Conservation (phyloP, 2,329 filamentous ascomycete species). For the Fusarium ramigenum region DNA sequence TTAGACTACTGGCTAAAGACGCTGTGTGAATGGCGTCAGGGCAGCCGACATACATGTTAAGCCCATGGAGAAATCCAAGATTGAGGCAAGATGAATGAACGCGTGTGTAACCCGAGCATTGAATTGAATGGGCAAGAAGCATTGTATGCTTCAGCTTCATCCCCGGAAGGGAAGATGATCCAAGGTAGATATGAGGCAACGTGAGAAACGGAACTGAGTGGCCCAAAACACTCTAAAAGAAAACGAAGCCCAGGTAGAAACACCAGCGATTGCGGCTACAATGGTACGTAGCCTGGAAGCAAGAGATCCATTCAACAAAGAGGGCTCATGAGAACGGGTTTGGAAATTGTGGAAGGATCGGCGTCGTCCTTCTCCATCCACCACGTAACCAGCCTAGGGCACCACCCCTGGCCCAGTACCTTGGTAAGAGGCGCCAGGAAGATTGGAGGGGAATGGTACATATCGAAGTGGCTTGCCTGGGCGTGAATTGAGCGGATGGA, state of each 20-base stretch:
- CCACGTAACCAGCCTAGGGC: conserved; percentile 13
- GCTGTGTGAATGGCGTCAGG: conserved; percentile 37
- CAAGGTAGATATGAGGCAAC: conserved; percentile 27
- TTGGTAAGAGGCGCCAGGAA: conserved; percentile 41
- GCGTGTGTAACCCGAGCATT: conserved; percentile 17
- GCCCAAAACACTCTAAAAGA: conserved; percentile 31
- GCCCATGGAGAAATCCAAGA: conserved; percentile 3
- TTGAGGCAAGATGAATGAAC: conserved; percentile 6
- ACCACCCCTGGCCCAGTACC: conserved; percentile 38
- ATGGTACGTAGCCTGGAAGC: conserved; percentile 6
- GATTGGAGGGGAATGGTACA: conserved; percentile 39
- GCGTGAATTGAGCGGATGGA: conserved; percentile 24
- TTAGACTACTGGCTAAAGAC: conserved; percentile 34
- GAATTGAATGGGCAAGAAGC: not conserved
- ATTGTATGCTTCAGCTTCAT: conserved; percentile 5
- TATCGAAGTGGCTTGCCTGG: conserved; percentile 41
- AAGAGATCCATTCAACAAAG: conserved; percentile 19
- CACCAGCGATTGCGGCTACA: conserved; percentile 1
- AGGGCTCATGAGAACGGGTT: conserved; percentile 33
- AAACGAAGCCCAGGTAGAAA: conserved; percentile 17
- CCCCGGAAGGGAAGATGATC: not conserved
- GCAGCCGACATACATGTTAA: conserved; percentile 7
- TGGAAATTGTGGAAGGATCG: conserved; percentile 42
- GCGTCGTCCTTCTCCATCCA: conserved; percentile 33
- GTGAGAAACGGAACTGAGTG: conserved; percentile 29